A percentile compares a stretch with the other conserved stretches of the same genome.
Conservation (phyloP, 2,329 filamentous ascomycete species). For the Fusarium zealandicum region DNA sequence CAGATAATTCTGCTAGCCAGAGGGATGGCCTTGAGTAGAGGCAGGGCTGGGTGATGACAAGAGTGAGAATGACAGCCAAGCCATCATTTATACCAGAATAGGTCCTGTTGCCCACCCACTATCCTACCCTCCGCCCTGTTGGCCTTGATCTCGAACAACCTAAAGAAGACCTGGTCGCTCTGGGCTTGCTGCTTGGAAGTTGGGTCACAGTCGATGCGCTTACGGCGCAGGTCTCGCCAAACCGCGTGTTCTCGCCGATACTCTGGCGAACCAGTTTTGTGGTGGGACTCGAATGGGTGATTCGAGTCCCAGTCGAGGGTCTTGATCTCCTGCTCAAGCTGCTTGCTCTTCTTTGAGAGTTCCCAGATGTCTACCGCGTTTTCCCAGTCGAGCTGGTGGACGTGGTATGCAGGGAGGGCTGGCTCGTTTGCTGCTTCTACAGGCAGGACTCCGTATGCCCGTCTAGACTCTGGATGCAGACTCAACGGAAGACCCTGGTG, state of each 20-base stretch:
- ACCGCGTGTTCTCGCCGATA: background rate
- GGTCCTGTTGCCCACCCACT: no score
- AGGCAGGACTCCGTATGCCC: background rate
- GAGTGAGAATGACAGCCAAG: no score
- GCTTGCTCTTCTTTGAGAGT: background rate
- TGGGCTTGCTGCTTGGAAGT: background rate
- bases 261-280: background rate
- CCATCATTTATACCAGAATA: no score
- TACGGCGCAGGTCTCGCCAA: constrained; percentile 7
- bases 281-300: background rate
- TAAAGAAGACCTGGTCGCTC: background rate
- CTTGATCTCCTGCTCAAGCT: constrained; percentile 5
- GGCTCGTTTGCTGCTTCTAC: background rate
- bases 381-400: constrained; percentile 12
- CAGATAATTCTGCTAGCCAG: no score
- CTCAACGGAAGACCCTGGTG: background rate
- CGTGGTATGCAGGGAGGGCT: constrained; percentile 3
- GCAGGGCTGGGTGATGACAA: no score
- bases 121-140: background rate
- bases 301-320: constrained; percentile 11
- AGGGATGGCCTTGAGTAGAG: no score
- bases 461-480: no score
- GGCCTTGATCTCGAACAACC: background rate
- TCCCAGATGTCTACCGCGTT: background rate
- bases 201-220: background rate